phyloP scores from a whole-genome alignment of 441 rosid genomes.

The Gossypium aridum region DNA sequence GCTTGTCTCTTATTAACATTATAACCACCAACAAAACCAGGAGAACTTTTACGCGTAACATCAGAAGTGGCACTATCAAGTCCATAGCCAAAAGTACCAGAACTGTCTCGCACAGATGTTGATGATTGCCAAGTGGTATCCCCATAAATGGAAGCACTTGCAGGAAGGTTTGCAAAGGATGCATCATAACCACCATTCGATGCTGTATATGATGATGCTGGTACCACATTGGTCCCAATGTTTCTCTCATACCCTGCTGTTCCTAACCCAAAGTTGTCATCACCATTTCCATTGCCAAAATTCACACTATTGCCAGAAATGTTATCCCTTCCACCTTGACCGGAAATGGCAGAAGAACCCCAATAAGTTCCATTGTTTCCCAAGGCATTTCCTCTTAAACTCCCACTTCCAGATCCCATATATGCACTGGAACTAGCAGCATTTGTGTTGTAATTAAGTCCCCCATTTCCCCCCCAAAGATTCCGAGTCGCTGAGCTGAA shows the following conservation, averaged over 20 bases:
- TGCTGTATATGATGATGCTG: slow-evolving; percentile 50
- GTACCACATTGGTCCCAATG: slow-evolving; percentile 42
- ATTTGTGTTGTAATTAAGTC: slow-evolving; percentile 46
- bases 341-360: slow-evolving; percentile 56
- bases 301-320: slow-evolving; percentile 39
- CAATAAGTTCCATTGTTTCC: slow-evolving; percentile 50
- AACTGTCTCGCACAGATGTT: slow-evolving; percentile 52
- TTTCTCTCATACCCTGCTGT: slow-evolving; percentile 69
- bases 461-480: slow-evolving; percentile 94
- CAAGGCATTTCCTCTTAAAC: slow-evolving; percentile 48
- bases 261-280: slow-evolving; percentile 54
- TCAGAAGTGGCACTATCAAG: slow-evolving; percentile 66
- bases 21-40: slow-evolving; percentile 83
- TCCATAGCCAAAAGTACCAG: slow-evolving; percentile 64
- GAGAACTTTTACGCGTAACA: slow-evolving; percentile 63
- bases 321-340: slow-evolving; percentile 54
- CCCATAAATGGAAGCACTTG: slow-evolving; percentile 59
- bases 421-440: slow-evolving; percentile 50
- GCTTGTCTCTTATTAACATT: slow-evolving; percentile 82
- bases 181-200: slow-evolving; percentile 66
- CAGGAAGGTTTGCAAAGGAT: slow-evolving; percentile 52
- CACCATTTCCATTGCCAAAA: slow-evolving; percentile 70
- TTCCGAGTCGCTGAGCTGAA: slow-evolving; percentile 77
- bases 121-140: slow-evolving; percentile 73
- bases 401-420: slow-evolving; percentile 57